Conservation (phyloP, 2,329 filamentous ascomycete genomes). For the Exophiala sideris region DNA sequence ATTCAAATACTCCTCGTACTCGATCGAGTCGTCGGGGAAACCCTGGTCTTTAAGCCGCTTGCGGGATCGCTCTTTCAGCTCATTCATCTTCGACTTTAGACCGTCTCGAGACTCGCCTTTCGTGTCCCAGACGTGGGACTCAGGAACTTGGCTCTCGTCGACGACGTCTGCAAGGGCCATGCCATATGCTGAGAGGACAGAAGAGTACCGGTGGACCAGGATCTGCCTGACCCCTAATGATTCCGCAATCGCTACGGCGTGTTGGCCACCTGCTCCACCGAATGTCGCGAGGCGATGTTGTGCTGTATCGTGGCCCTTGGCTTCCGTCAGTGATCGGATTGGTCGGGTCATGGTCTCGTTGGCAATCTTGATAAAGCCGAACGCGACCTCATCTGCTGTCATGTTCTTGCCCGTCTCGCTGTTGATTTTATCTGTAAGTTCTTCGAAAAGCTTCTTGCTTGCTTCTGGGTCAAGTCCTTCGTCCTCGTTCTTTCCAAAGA, state of each 20-base stretch:
- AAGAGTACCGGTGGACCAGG: constrained; percentile 84
- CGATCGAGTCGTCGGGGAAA: constrained; percentile 69
- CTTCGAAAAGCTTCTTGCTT: constrained; percentile 70
- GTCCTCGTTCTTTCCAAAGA: constrained; percentile 87
- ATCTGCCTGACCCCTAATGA: constrained; percentile 82
- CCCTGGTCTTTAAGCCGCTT: constrained; percentile 70
- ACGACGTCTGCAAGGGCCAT: constrained; percentile 93
- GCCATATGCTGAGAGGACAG: constrained; percentile 85
- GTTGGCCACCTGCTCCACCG: constrained; percentile 86
- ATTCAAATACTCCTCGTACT: constrained; percentile 90
- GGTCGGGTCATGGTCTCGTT: constrained; percentile 91
- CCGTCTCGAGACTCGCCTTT: constrained; percentile 57
- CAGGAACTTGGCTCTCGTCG: constrained; percentile 70
- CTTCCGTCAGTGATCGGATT: constrained; percentile 85
- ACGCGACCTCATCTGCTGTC: constrained; percentile 79
- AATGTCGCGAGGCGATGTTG: constrained; percentile 90
- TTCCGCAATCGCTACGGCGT: constrained; percentile 85
- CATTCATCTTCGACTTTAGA: constrained; percentile 70
- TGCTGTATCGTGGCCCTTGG: constrained; percentile 85
- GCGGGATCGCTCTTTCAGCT: constrained; percentile 72
- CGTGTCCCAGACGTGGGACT: constrained; percentile 59
- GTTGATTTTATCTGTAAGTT: constrained; percentile 75
- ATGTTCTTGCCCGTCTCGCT: constrained; percentile 62
- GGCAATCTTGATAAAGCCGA: constrained; percentile 87
- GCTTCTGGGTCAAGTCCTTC: constrained; percentile 74